Evolutionary conservation across 176 grass and related monocot genomes (phyloP).

Genomic region (Rhynchospora tenuis): DNA sequence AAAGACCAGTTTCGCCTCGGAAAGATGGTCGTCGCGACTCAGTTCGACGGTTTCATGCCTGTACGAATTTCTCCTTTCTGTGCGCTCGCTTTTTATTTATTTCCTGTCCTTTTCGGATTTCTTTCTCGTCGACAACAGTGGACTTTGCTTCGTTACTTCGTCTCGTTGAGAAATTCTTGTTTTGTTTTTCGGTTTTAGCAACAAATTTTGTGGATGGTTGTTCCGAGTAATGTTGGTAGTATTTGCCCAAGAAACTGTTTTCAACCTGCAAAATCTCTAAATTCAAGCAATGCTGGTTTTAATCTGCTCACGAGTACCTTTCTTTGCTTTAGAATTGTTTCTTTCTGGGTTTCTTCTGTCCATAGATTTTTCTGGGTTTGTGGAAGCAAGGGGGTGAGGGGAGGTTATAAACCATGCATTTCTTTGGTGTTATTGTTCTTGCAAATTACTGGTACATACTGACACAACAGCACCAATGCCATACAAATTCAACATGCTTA

Average conservation of each 20-base stretch:
- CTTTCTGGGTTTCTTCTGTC: background rate
- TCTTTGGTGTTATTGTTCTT: slow-evolving; percentile 6
- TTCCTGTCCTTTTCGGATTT: background rate
- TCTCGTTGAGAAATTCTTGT: background rate
- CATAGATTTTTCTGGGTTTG: background rate
- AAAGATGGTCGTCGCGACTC: slow-evolving; percentile 86
- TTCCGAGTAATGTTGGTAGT: background rate
- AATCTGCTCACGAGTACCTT: background rate
- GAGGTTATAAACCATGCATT: background rate
- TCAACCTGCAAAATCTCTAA: background rate
- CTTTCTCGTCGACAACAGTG: background rate
- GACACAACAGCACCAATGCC: background rate
- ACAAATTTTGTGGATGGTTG: slow-evolving; percentile 33
- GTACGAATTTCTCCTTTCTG: slow-evolving; percentile 26
- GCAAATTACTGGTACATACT: background rate
- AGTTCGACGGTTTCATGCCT: slow-evolving; percentile 97
- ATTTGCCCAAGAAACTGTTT: background rate
- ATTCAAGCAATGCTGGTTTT: background rate
- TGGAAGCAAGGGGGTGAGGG: too few relatives aligned
- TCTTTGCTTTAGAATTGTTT: background rate
- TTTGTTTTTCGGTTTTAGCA: background rate
- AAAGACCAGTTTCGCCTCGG: slow-evolving; percentile 81
- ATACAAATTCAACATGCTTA: background rate
- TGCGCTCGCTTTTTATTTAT: background rate
- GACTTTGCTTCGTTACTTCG: background rate